Evolutionary conservation across 2,329 filamentous ascomycete species (phyloP).

Genomic region (Colletotrichum liriopes): DNA sequence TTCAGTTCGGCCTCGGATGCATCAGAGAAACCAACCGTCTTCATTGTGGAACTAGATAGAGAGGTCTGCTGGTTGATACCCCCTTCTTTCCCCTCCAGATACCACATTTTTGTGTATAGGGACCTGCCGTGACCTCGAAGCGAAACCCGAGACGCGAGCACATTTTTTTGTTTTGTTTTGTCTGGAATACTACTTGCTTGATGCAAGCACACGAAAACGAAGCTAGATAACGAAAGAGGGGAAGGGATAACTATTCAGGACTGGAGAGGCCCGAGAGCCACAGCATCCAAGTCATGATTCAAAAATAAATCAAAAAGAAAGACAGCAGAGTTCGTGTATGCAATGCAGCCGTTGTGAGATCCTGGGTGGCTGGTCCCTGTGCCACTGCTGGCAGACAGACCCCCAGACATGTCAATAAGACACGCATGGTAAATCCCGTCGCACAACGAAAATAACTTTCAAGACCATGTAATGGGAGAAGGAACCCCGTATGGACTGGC

Average conservation of each 20-base stretch:
- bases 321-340: background rate
- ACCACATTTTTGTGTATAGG: constrained; percentile 27
- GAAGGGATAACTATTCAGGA: background rate
- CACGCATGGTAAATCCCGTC: background rate
- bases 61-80: constrained; percentile 40
- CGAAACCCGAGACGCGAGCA: background rate
- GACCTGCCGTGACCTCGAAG: background rate
- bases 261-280: background rate
- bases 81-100: constrained; percentile 24
- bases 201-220: constrained; percentile 15
- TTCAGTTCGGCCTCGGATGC: constrained; percentile 8
- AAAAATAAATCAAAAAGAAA: background rate
- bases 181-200: constrained; percentile 6
- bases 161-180: constrained; percentile 7
- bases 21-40: constrained; percentile 8
- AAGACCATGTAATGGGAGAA: background rate
- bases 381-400: background rate
- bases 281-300: background rate
- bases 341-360: background rate
- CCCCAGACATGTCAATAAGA: background rate
- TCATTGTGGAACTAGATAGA: constrained; percentile 36
- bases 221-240: constrained; percentile 1
- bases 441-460: background rate
- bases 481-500: background rate
- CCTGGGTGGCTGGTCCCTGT: background rate